Conservation (phyloP, 495 filamentous ascomycete species). For the Talaromyces liani region DNA sequence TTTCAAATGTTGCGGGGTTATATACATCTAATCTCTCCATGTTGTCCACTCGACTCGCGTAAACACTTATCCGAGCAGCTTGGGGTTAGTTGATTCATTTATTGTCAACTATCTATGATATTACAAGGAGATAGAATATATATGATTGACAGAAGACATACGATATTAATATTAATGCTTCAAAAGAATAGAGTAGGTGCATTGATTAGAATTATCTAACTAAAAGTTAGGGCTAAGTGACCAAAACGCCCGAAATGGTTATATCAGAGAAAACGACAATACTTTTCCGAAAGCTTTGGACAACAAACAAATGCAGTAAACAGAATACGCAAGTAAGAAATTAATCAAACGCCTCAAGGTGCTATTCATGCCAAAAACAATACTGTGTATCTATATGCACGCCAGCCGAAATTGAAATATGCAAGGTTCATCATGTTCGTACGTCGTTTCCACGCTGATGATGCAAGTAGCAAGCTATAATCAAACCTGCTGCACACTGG, state of each 20-base stretch:
- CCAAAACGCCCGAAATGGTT: not conserved
- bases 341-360: not conserved
- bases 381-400: not conserved
- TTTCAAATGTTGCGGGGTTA: not conserved
- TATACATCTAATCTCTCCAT: not conserved
- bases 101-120: too few relatives aligned
- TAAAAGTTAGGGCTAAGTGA: not conserved
- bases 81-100: not conserved
- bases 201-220: not conserved
- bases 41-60: not conserved
- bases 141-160: too few relatives aligned
- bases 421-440: not conserved
- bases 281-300: not conserved
- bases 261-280: not conserved
- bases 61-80: not conserved
- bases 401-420: not conserved
- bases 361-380: not conserved
- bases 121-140: too few relatives aligned
- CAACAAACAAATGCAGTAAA: not conserved
- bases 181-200: too few relatives aligned
- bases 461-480: not conserved
- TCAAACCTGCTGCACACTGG: not conserved
- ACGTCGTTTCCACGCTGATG: not conserved
- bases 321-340: not conserved
- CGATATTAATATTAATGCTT: too few relatives aligned